Evolutionary conservation across 1,284 basidiomycete species (phyloP), one percentile per base, ranked within the genome.

Genomic region (Marasmius oreades): DNA sequence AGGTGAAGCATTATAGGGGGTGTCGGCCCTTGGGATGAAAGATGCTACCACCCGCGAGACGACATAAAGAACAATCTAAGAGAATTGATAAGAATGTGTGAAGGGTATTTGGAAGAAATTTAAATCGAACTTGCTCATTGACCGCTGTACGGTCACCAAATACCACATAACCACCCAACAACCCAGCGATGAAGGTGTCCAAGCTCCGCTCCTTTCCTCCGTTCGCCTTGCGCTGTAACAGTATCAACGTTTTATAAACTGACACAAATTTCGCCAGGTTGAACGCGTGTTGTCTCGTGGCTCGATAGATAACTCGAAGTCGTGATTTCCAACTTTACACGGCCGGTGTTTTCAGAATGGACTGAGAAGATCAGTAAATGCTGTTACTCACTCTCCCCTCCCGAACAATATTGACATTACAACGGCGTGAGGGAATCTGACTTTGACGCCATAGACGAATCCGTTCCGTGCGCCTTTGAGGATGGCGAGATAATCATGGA

Each of bases 361-460:
- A n/a, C 51, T 26, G 52, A 54, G 50, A 51, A 51, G 23, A 53
- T 58, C 8, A 57, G 56, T 45, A 51, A 52, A 45, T 33, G 45
- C 52, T 51, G 58, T 52, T 51, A 84, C 90, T 70, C 63, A 93
- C 90, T 92, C 85, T 77, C 91, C 92, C 58, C 89, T 84, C 28
- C 90, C 90, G 67, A 99, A 99, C 26, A 99, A 78, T 59, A 98
- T 84, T n/a, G 94, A 90, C 96, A 99, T 99, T 56, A 99, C 90
- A 24, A 99, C 77, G 2, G 97, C 96, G 81, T 99, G 97, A n/a
- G 97, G 97, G 69, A 97, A 97, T 46, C 93, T 80, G 64, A 98
- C 92, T 79, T 98, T 98, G 66, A 90, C 89, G 51, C 89, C 89
- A 62, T 92, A 92, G 6, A 98, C 93, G 57, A 97, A 80, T 10